Base-by-base conservation (phyloP, 306 rosid genomes). In the Casuarina glauca region DNA sequence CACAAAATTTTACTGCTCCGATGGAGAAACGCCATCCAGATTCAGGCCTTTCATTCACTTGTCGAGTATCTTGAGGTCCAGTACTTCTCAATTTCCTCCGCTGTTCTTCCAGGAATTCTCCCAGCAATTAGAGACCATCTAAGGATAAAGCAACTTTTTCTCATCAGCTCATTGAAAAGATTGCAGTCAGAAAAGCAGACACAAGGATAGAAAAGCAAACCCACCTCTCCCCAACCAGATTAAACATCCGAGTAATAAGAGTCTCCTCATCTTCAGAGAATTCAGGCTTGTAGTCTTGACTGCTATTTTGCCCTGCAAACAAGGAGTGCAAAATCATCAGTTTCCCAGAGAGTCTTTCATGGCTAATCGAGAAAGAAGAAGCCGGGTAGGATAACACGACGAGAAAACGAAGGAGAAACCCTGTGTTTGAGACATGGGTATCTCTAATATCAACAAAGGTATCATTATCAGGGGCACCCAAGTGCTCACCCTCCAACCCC, bases 111-210 rank as follows among this genome's bases (percentile, higher is more conserved):
- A 3, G 98, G 98, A 83, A 93, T 93, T 87, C 98, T 91, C 69
- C 98, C 97, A 87, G 98, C 98, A 78, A 93, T 91, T 88, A 93
- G 84, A 73, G 95, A 83, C 98, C 98, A 93, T 89, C 98, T 93
- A 76, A 64, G 52, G 36, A 52, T 26, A 0, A 26, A 48, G 60
- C 8, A 73, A 5, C 19, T 42, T 53, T 4, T 11, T 16, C 19
- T 79, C 70, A 44, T 52, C 49, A 77, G 17, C 15, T 50, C 53
- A 46, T 36, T 61, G 38, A 45, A 78, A 62, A 46, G 41, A 5
- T 9, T 11, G 20, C 10, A 36, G 17, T 11, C 76, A 19, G 9
- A 63, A 42, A 50, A 43, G 13, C 70, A 66, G 52, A 49, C 9
- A 63, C 11, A 32, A 50, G n/a, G 5, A 73, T 35, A 53, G 36